These are phyloP conservation scores for Smallanthus sonchifolius DNA, from an alignment of 129 eudicot genomes.

Conservation along the genomic window DNA sequence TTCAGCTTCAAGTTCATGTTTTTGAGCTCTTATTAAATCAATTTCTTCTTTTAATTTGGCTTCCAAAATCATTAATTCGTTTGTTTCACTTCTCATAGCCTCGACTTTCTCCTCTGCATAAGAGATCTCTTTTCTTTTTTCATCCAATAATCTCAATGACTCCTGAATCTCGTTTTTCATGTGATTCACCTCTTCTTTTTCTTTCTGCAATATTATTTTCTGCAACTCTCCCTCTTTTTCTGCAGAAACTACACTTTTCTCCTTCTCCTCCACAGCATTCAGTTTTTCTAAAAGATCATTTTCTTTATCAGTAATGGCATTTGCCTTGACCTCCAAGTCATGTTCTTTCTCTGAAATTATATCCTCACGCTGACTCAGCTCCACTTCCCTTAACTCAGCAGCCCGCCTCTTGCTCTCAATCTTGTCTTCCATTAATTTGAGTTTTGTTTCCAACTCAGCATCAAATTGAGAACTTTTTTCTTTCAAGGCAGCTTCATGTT, in stretches of 20 bases:
- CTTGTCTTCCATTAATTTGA: slow-evolving; percentile 64
- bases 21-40: slow-evolving; percentile 69
- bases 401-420: slow-evolving; percentile 72
- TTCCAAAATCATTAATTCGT: slow-evolving; percentile 63
- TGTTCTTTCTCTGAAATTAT: slow-evolving; percentile 59
- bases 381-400: slow-evolving; percentile 87
- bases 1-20: slow-evolving; percentile 63
- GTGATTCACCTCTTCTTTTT: slow-evolving; percentile 42
- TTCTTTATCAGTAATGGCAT: slow-evolving; percentile 51
- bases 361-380: slow-evolving; percentile 72
- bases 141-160: slow-evolving; percentile 51
- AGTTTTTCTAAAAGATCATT: slow-evolving; percentile 55
- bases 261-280: slow-evolving; percentile 48
- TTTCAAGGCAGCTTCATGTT: slow-evolving; percentile 62
- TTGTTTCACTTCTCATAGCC: slow-evolving; percentile 72
- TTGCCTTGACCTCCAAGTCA: slow-evolving; percentile 55
- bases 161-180: slow-evolving; percentile 41
- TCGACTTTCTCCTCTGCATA: slow-evolving; percentile 58
- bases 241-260: slow-evolving; percentile 36
- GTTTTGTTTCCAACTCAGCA: slow-evolving; percentile 61
- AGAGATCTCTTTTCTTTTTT: slow-evolving; percentile 42
- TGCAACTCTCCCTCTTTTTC: slow-evolving; percentile 46
- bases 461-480: slow-evolving; percentile 48
- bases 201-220: slow-evolving; percentile 46
- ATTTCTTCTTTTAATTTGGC: slow-evolving; percentile 79